Evolutionary conservation across 108 stramenopile genomes (phyloP).

Genomic region (Nannochloropsis salina): DNA sequence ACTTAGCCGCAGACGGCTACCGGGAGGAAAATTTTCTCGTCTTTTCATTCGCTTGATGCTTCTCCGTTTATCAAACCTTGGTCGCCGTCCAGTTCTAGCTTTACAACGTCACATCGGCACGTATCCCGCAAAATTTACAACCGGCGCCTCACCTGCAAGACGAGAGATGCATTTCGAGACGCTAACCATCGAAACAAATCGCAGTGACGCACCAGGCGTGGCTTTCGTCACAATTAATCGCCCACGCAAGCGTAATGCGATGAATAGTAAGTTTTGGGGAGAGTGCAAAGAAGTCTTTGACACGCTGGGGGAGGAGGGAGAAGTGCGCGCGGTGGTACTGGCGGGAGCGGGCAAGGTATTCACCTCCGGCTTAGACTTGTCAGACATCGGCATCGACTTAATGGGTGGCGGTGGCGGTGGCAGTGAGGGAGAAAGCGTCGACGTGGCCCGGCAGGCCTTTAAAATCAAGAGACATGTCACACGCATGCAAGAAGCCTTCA

Average conservation of each 20-base stretch:
- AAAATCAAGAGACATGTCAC: conserved; percentile 40
- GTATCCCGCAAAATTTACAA: too few relatives aligned
- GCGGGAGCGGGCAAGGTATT: conserved; percentile 44
- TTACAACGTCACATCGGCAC: too few relatives aligned
- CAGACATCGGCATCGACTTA: conserved; percentile 33
- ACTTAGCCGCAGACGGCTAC: too few relatives aligned
- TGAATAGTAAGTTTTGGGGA: conserved; percentile 50
- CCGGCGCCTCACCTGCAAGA: not conserved
- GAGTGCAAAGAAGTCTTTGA: conserved; percentile 46
- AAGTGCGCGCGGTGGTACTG: conserved; percentile 44
- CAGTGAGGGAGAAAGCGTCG: not conserved
- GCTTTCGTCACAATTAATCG: conserved; percentile 41
- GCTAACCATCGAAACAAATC: not conserved
- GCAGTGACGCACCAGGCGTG: not conserved
- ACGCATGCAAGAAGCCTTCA: conserved; percentile 53
- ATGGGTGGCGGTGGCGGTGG: conserved; percentile 20
- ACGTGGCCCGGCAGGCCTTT: conserved; percentile 44
- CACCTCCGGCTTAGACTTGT: conserved; percentile 56
- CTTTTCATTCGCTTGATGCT: too few relatives aligned
- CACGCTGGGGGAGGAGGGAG: conserved; percentile 32
- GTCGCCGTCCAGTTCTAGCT: too few relatives aligned
- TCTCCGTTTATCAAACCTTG: too few relatives aligned
- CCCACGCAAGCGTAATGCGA: conserved; percentile 50
- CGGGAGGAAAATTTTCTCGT: too few relatives aligned
- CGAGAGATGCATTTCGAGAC: not conserved